Percentiles rank a stretch among this genome's conserved stretches.
These are phyloP conservation scores for Cyclotella choctawhatcheeana DNA, from an alignment of 108 stramenopile species.

Conservation along the genomic window DNA sequence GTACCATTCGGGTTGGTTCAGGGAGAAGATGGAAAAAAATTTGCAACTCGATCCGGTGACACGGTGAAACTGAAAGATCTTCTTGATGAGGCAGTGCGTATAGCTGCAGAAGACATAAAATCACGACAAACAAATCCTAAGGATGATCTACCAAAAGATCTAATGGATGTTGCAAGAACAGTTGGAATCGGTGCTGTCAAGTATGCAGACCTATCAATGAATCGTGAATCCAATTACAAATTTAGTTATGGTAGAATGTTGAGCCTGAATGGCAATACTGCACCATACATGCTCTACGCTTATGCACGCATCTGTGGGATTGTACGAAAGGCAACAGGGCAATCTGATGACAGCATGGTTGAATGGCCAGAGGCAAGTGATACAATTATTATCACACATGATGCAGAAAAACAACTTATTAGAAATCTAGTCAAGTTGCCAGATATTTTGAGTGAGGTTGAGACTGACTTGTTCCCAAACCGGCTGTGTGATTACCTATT, in stretches of 20 bases:
- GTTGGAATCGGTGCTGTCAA: slow-evolving; percentile 99
- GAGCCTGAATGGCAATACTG: slow-evolving; percentile 98
- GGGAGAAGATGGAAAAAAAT: slow-evolving; percentile 98
- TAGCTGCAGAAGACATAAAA: slow-evolving; percentile 82
- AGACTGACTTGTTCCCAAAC: slow-evolving; percentile 93
- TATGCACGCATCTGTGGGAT: slow-evolving; percentile 96
- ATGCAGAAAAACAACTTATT: slow-evolving; percentile 89
- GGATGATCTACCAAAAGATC: slow-evolving; percentile 51
- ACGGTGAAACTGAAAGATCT: slow-evolving; percentile 98
- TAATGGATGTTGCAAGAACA: slow-evolving; percentile 73
- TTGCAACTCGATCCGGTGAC: slow-evolving; percentile 96
- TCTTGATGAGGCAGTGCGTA: slow-evolving; percentile 92
- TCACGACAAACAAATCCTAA: slow-evolving; percentile 59
- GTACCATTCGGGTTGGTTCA: slow-evolving; percentile 98
- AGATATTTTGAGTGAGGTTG: slow-evolving; percentile 85
- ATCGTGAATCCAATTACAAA: slow-evolving; percentile 95
- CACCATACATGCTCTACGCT: slow-evolving; percentile 99
- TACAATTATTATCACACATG: slow-evolving; percentile 82
- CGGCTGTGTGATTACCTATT: slow-evolving; percentile 94
- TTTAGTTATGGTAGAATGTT: slow-evolving; percentile 99
- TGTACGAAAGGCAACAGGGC: slow-evolving; percentile 87
- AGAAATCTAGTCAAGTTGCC: slow-evolving; percentile 85
- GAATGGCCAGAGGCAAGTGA: slow-evolving; percentile 72
- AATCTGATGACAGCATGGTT: slow-evolving; percentile 62
- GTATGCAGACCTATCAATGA: slow-evolving; percentile 97